Percentiles rank a stretch among this genome's conserved stretches.
These are phyloP conservation scores for Dalbergia oliveri DNA, from an alignment of 306 rosid genomes.

Conservation along the genomic window DNA sequence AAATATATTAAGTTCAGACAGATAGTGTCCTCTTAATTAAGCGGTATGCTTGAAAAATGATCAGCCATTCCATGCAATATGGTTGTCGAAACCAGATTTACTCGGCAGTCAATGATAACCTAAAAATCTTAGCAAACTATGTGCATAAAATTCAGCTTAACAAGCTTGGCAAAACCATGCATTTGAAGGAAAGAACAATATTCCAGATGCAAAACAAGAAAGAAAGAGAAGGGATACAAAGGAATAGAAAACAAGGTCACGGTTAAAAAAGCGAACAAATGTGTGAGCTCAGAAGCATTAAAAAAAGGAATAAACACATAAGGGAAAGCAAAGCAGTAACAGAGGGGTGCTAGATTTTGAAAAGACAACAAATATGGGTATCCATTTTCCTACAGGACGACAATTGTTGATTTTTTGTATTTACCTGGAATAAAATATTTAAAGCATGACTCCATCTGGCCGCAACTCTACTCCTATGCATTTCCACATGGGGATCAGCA, in stretches of 20 bases:
- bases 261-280: conserved; percentile 16
- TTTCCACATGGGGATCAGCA: conserved; percentile 42
- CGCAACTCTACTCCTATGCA: conserved; percentile 39
- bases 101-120: neutral
- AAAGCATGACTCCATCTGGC: conserved; percentile 49
- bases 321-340: conserved; percentile 33
- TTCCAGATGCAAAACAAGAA: conserved; percentile 23
- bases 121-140: conserved; percentile 13
- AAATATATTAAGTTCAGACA: conserved; percentile 19
- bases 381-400: conserved; percentile 21
- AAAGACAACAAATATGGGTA: neutral
- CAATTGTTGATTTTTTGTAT: neutral
- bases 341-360: neutral
- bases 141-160: conserved; percentile 4
- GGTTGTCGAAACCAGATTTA: conserved; percentile 9
- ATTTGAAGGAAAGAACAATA: conserved; percentile 22
- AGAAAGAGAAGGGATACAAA: neutral
- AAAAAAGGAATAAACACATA: conserved; percentile 17
- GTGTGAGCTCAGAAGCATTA: neutral
- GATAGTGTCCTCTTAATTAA: conserved; percentile 4
- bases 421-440: conserved; percentile 71
- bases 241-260: neutral
- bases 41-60: conserved; percentile 16
- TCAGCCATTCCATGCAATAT: conserved; percentile 14
- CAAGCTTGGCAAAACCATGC: conserved; percentile 23